Base-by-base conservation (phyloP, 2,329 filamentous ascomycete species). In the Aspergillus japonicus region DNA sequence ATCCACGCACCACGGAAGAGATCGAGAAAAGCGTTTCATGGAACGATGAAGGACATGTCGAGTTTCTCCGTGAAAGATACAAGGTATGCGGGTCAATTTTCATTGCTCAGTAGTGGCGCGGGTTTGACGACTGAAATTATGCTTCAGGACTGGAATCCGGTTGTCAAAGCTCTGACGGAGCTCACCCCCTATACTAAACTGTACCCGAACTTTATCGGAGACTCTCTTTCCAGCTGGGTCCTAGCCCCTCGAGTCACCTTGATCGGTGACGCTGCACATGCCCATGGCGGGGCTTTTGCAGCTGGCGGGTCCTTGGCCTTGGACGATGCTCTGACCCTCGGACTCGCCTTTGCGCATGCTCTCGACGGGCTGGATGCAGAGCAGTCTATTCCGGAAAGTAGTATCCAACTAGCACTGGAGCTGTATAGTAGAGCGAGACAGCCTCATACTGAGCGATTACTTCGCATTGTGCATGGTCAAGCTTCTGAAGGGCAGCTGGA, bases 381-480 rank as follows among this genome's bases (percentile, higher is more conserved):
- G 14, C 77, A 42, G 70, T 72, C 4, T 19, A 57, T 11, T 47
- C 52, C 1, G 47, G 44, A 16, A 44, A 49, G 0, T 12, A 62
- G 70, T 6, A 62, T 80, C 4, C 55, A 62, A 0, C 63, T 58
- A 12, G 75, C 76, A 0, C 63, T 82, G 19, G 56, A 59, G 2
- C 58, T 81, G 14, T 82, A 82, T 57, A 76, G 79, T 56, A 70
- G 66, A n/a, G 78, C 78, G 0, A 71, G 80, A 29, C 77, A 79
- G 31, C 26, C 26, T 71, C 80, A 82, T 56, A 77, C 78, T 0
- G 73, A 77, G 39, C 67, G 68, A 0, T 67, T 81, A 44, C 59
- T 77, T 47, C 58, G 62, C 5, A 71, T 74, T 10, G 76, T 80
- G 2, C 76, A 66, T 12, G 53, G 44, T 8, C 65, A 64, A 33